phyloP scores from a whole-genome alignment of 805 yeast genomes.

The Wickerhamomyces subpelliculosus region DNA sequence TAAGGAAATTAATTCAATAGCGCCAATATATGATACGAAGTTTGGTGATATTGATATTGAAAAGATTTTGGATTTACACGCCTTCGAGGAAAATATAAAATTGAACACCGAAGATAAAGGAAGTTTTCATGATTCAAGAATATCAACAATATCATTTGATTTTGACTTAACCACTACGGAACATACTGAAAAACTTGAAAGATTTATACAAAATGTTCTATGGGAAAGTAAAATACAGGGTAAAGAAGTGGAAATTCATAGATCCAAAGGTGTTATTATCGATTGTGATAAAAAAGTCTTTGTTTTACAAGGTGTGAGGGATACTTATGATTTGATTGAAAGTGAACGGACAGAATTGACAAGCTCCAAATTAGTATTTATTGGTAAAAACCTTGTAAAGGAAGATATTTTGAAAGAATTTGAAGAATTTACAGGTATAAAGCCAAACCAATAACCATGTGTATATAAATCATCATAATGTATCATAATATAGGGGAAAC shows the following conservation, averaged over 20 bases:
- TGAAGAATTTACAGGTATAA: constrained; percentile 11
- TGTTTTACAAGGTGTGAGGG: constrained; percentile 81
- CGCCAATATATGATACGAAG: constrained; percentile 59
- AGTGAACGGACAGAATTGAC: constrained; percentile 30
- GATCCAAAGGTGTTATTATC: constrained; percentile 73
- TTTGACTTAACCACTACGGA: constrained; percentile 29
- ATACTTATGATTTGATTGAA: constrained; percentile 75
- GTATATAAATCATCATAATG: background rate
- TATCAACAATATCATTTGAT: constrained; percentile 44
- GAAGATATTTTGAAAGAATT: constrained; percentile 30
- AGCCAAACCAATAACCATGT: background rate
- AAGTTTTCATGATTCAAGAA: constrained; percentile 43
- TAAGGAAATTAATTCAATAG: constrained; percentile 53
- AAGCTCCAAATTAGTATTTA: constrained; percentile 59
- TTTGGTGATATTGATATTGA: constrained; percentile 71
- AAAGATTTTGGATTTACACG: constrained; percentile 68
- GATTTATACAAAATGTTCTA: constrained; percentile 59
- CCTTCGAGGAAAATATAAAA: constrained; percentile 48
- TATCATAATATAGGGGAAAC: no score
- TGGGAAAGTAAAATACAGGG: constrained; percentile 60
- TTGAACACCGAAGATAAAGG: constrained; percentile 16
- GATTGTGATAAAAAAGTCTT: constrained; percentile 22
- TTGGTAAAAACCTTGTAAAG: constrained; percentile 56
- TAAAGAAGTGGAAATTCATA: constrained; percentile 57
- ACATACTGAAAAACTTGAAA: constrained; percentile 43